Base-by-base conservation (phyloP, 2,329 filamentous ascomycete genomes). In the Plectosphaerella sp. region DNA sequence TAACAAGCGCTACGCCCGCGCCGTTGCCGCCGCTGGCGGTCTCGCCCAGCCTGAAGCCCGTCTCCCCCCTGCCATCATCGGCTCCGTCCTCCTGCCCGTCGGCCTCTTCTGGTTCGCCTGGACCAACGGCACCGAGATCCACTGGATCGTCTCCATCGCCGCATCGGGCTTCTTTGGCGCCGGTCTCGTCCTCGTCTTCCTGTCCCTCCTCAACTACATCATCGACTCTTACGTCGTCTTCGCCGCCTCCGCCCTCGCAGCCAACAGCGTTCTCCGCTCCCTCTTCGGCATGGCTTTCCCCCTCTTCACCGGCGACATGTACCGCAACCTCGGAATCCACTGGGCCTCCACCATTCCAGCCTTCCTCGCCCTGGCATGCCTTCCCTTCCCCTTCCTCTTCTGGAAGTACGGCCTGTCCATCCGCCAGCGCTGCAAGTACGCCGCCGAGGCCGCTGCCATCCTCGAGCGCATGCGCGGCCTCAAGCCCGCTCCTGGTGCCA, bases 341-440 rank as follows among this genome's bases (percentile, higher is more conserved):
- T 92, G 88, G 89, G 89, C 87, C 1, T 83, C 78, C 35, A 83
- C 82, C 0, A 72, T 93, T 14, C 88, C 88, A 0, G 89, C 84
- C 1, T 92, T 93, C 70, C 73, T 93, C 4, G 82, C 87, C 0
- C 66, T 91, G 4, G 78, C 77, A 11, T 91, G 88, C 67, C 73
- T 90, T 16, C 87, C 89, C 0, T 86, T 89, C 62, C 88, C 89
- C 0, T 87, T 88, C 67, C 66, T 93, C 15, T 89, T 93, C 68
- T 89, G 88, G 72, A 84, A 79, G 59, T 90, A 89, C 64, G 82
- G 82, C 20, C 67, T 67, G 3, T 43, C 56, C 3, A 80, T 84
- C 56, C 73, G 82, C 25, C 63, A 65, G 55, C 72, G 71, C 51
- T 83, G 80, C 70, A 79, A 79, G 62, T 84, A 73, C 60, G 77